Evolutionary conservation across 2,329 filamentous ascomycete species (phyloP), one percentile per base, ranked within the genome.

Genomic region (Aphanocladium album): DNA sequence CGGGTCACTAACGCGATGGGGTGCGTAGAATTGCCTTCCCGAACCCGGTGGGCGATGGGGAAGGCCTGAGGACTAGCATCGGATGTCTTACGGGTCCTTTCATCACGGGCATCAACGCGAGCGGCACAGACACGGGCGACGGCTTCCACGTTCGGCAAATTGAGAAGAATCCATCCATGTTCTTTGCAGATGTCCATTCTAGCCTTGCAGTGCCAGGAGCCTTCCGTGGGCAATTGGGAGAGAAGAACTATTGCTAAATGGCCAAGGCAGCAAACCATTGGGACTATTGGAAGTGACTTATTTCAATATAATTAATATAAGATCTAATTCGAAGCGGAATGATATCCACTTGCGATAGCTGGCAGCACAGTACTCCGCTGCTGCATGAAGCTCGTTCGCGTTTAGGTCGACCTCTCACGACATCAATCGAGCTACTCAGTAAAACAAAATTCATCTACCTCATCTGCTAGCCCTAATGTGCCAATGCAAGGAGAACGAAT

Each of bases 121-220:
- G 70, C 12, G 68, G 71, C 39, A 65, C 60, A 17, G 73, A 75
- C 51, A 72, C 69, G n/a, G 73, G 72, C 25, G 63, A 64, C 17
- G 78, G 77, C 3, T 84, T 84, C 70, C 74, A 73, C 21, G 76
- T 85, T 45, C 66, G 67, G 43, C 70, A 80, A 72, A 83, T 84
- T 54, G 79, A 83, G 69, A 70, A 71, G 37, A 77, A 83, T 66
- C 81, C 82, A 0, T 62, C 64, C 6, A 73, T 66, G 14, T 84
- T 83, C 75, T 83, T 83, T 67, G 75, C 79, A 41, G 82, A 84
- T 65, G 73, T 78, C 1, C 82, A 84, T 71, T 81, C 80, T 6
- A 75, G 69, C 63, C 67, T 75, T 27, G 80, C 77, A 37, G 70
- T 79, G 8, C 75, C 79, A 33, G 82, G 82, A 62, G 82, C 80